Percentiles rank a stretch among this genome's conserved stretches.
phyloP scores from a whole-genome alignment of 2,329 filamentous ascomycete genomes.

The Tricladium varicosporioides region DNA sequence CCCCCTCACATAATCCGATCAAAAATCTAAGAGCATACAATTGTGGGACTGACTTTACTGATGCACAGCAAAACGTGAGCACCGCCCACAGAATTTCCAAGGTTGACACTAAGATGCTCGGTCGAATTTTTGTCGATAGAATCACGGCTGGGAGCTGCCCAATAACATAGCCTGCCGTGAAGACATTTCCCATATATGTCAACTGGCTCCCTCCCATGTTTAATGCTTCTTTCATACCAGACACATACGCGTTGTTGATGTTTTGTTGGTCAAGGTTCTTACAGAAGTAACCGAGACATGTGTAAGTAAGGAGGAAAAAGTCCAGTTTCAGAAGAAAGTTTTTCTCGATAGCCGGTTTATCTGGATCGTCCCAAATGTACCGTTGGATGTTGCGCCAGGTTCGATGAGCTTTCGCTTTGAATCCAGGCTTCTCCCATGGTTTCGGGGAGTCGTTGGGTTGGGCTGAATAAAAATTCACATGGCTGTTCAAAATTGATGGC shows the following conservation, averaged over 20 bases:
- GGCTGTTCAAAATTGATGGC: no score
- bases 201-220: slow-evolving; percentile 51
- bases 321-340: slow-evolving; percentile 49
- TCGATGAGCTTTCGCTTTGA: slow-evolving; percentile 9
- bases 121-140: slow-evolving; percentile 20
- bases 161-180: slow-evolving; percentile 42
- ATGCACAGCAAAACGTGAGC: slow-evolving; percentile 24
- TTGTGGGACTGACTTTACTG: slow-evolving; percentile 34
- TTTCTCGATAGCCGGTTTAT: slow-evolving; percentile 39
- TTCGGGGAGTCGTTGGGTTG: not conserved
- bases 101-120: slow-evolving; percentile 26
- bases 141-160: slow-evolving; percentile 26
- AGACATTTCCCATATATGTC: slow-evolving; percentile 51
- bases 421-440: slow-evolving; percentile 21
- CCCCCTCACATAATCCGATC: slow-evolving; percentile 37
- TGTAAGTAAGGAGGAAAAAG: slow-evolving; percentile 45
- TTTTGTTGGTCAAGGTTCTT: slow-evolving; percentile 42
- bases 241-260: slow-evolving; percentile 40
- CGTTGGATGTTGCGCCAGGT: slow-evolving; percentile 21
- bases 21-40: slow-evolving; percentile 44
- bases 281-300: slow-evolving; percentile 45
- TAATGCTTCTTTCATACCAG: slow-evolving; percentile 47
- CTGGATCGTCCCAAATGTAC: slow-evolving; percentile 34
- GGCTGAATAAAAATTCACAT: no score
- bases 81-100: slow-evolving; percentile 27